Evolutionary conservation across 2,329 filamentous ascomycete genomes (phyloP), one percentile per base, ranked within the genome.

Genomic region (Botryotinia globosa): DNA sequence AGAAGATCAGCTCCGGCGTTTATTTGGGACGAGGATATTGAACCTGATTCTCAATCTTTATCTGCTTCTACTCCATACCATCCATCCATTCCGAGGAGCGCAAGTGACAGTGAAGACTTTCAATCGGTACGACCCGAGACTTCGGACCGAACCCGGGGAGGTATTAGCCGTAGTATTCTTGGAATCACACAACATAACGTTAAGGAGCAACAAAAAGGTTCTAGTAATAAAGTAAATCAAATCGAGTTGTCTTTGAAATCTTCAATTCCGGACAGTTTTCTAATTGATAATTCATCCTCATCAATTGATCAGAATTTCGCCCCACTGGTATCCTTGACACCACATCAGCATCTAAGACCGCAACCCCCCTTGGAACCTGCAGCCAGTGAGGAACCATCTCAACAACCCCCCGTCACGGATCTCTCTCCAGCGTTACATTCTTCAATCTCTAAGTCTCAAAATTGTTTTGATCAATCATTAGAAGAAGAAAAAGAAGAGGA

Each of bases 41-140:
- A 78, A 44, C 73, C 74, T 29, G 75, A 78, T 67, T 78, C 77
- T 34, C 76, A 76, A 73, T 76, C 77, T n/a, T 48, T 63, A 20
- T 39, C 44, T n/a, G 69, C 65, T 18, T 76, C 76, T 14, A 72
- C 71, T 7, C 73, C 74, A 2, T 75, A 73, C 39, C 72, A 73
- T 16, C 68, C 71, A 20, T 74, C 72, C 39, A 59, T 70, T 44
- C 71, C 69, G 54, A 62, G 51, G 64, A 58, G 37, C 65, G 56
- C 37, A 44, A 56, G 48, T 56, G 48, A 58, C 22, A 56, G 65
- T 68, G 65, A 68, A 56, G 65, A 67, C 25, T 34, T 56, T 22
- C 48, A 25, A 44, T 61, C 54, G 45, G 42, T 64, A 39, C 63
- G 54, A 37, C 25, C 69, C 69, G 69, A 71, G 48, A 22, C 44